Evolutionary conservation across 345 rosid genomes (phyloP), one percentile per base, ranked within the genome.

Genomic region (Gossypium bickii): DNA sequence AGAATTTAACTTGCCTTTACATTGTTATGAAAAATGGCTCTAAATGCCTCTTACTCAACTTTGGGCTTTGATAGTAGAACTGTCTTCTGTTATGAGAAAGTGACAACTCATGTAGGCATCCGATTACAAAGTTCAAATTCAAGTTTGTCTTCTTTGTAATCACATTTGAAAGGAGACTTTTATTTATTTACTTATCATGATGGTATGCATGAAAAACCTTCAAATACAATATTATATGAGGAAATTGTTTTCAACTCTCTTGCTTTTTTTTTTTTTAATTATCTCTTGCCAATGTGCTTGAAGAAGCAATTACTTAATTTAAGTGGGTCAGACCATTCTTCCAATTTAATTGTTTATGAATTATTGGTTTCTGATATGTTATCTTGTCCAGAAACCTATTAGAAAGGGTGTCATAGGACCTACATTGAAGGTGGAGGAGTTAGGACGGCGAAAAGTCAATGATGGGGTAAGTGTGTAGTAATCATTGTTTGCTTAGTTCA

Each of bases 331-430:
- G 49, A 52, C 24, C 15, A 17, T n/a, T 17, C 41, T 59, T 72
- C 67, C 29, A 41, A 58, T 65, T 53, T 38, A 17, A 16, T 59
- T 24, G 34, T 52, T 55, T 63, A 9, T 18, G 20, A 9, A 27
- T 51, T 69, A 3, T 49, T 78, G 60, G 53, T 74, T 60, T 43
- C 16, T 25, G 48, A 66, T 43, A 22, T 49, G 1, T 69, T 68
- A 27, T 41, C 24, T 72, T 74, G 62, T 77, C 57, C 85, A 94
- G 98, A 83, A 58, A 82, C 97, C 98, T 74, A 91, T 94, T 77
- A 86, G 97, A 83, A 89, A 78, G 78, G 98, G 98, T 76, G 93
- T 89, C 3, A 83, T 88, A 66, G 93, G 97, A 70, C 98, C 89
- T 17, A 79, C 92, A 38, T 78, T 92, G 63, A 86, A 85, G 86